These are phyloP conservation scores for Cystofilobasidium bisporidii DNA, from an alignment of 768 basidiomycete genomes.

Conservation along the genomic window DNA sequence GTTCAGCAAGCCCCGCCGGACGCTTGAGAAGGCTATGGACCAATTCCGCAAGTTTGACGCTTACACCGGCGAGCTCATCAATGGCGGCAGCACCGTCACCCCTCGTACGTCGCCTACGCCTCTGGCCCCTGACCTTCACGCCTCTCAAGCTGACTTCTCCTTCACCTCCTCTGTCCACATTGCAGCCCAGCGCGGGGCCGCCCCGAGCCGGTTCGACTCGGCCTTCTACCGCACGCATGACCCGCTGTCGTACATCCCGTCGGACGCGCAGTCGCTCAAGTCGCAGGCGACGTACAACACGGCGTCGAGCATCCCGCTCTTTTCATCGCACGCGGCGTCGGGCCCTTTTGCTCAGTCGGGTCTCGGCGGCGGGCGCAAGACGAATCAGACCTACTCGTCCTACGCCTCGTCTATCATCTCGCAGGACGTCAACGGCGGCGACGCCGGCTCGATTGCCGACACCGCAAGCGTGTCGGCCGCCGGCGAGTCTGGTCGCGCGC, in stretches of 20 bases:
- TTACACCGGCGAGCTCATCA: conserved; percentile 59
- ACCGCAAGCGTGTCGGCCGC: conserved; percentile 52
- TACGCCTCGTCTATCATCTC: conserved; percentile 58
- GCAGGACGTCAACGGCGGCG: conserved; percentile 56
- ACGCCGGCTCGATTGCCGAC: conserved; percentile 46
- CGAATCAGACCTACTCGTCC: conserved; percentile 25
- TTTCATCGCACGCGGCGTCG: conserved; percentile 44
- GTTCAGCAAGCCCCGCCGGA: conserved; percentile 91
- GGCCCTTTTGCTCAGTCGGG: conserved; percentile 41
- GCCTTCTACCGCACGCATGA: conserved; percentile 94
- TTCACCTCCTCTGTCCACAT: conserved; percentile 3
- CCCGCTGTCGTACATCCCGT: conserved; percentile 83
- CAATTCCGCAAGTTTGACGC: conserved; percentile 89
- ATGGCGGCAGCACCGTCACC: background rate
- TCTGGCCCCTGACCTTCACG: background rate
- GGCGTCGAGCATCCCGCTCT: conserved; percentile 81
- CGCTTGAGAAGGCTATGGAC: conserved; percentile 80
- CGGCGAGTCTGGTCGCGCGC: conserved; percentile 12
- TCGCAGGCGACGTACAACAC: conserved; percentile 78
- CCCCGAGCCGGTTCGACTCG: conserved; percentile 88
- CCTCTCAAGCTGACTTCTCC: conserved; percentile 11
- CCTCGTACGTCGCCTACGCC: conserved; percentile 5
- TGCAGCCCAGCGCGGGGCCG: conserved; percentile 62
- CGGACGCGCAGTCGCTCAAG: conserved; percentile 87
- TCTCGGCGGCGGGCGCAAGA: conserved; percentile 39